phyloP scores from a whole-genome alignment of 257 asterid genomes.

The Gentiana straminea region DNA sequence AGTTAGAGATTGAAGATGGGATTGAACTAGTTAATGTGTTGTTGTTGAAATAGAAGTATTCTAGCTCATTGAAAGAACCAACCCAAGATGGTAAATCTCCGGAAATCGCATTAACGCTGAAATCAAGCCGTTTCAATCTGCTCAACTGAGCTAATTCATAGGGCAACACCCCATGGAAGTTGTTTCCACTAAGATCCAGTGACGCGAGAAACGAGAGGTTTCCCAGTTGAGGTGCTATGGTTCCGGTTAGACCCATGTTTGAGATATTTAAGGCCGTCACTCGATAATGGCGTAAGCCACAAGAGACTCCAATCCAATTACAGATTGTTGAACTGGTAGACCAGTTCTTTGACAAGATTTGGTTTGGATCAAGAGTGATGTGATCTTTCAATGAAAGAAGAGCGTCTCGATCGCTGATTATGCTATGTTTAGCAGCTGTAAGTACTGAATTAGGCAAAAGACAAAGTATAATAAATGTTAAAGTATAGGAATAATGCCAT shows the following conservation, averaged over 20 bases:
- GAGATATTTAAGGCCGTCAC: constrained; percentile 6
- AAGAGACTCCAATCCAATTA: constrained; percentile 8
- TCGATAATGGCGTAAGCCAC: constrained; percentile 4
- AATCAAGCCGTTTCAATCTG: constrained; percentile 10
- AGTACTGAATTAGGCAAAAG: too few species aligned
- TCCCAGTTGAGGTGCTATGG: constrained; percentile 24
- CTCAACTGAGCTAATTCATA: constrained; percentile 12
- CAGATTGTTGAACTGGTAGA: neutral
- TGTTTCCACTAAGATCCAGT: constrained; percentile 19
- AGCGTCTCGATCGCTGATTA: neutral
- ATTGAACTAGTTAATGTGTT: constrained; percentile 16
- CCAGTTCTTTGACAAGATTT: constrained; percentile 5
- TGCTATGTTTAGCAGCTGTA: too few species aligned
- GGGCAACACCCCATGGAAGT: constrained; percentile 19
- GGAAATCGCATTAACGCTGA: constrained; percentile 13
- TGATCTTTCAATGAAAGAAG: constrained; percentile 2
- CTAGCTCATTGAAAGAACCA: too few species aligned
- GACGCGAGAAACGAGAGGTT: constrained; percentile 25
- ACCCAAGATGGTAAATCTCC: constrained; percentile 19
- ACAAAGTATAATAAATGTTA: too few species aligned
- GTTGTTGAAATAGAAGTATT: constrained; percentile 10
- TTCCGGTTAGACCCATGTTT: constrained; percentile 16
- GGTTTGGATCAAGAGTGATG: neutral
- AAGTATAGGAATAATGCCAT: too few species aligned
- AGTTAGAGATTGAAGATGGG: constrained; percentile 15